phyloP scores from a whole-genome alignment of 2,329 filamentous ascomycete species.

The Paradendryphiella salina region DNA sequence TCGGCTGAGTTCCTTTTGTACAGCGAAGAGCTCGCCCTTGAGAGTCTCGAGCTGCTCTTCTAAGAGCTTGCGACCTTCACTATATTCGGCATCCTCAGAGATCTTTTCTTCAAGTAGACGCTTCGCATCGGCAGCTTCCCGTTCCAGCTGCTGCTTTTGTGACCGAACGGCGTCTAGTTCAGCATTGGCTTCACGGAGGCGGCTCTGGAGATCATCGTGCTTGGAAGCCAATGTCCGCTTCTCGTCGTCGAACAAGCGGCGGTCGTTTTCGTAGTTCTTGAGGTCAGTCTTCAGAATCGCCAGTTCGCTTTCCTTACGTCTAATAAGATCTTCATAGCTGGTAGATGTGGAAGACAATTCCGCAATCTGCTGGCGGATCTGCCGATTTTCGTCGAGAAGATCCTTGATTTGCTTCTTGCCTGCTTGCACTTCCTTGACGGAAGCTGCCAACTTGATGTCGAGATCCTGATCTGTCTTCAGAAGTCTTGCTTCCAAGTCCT shows the following conservation, averaged over 20 bases:
- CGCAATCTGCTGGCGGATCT: slow-evolving; percentile 80
- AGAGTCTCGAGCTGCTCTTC: slow-evolving; percentile 86
- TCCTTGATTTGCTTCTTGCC: slow-evolving; percentile 75
- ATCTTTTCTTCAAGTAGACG: slow-evolving; percentile 83
- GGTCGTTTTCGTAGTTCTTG: slow-evolving; percentile 80
- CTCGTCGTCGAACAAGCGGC: slow-evolving; percentile 76
- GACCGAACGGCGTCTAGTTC: slow-evolving; percentile 85
- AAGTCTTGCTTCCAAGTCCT: slow-evolving; percentile 82
- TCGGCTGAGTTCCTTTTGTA: slow-evolving; percentile 84
- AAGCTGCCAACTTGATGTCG: slow-evolving; percentile 77
- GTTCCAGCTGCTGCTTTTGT: slow-evolving; percentile 80
- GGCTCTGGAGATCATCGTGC: slow-evolving; percentile 75
- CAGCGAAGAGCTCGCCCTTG: slow-evolving; percentile 80
- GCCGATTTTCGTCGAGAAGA: slow-evolving; percentile 76
- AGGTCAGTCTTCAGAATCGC: slow-evolving; percentile 82
- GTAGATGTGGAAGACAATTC: slow-evolving; percentile 90
- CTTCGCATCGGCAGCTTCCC: slow-evolving; percentile 87
- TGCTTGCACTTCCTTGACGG: slow-evolving; percentile 77
- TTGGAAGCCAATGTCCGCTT: slow-evolving; percentile 70
- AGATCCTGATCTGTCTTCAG: slow-evolving; percentile 85
- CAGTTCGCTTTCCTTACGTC: slow-evolving; percentile 92
- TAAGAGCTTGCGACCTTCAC: slow-evolving; percentile 75
- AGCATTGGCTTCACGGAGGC: slow-evolving; percentile 81
- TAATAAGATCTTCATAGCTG: slow-evolving; percentile 90
- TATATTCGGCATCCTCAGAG: slow-evolving; percentile 84